A percentile compares a stretch with the other conserved stretches of the same genome.
phyloP scores from a whole-genome alignment of 179 eudicot genomes.

The Spinacia oleracea region DNA sequence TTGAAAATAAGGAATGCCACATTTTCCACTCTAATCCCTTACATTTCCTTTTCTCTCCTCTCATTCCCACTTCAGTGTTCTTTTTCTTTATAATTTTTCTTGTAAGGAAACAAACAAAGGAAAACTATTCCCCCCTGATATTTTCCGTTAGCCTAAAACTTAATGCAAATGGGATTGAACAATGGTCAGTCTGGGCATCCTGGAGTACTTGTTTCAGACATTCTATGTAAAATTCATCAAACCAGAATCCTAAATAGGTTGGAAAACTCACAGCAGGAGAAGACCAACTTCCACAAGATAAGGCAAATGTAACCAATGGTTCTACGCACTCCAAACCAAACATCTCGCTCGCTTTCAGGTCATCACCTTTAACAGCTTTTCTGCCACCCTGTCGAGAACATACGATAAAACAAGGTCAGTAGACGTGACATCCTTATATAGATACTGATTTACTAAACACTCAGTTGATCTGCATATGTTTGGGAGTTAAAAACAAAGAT shows the following conservation, averaged over 20 bases:
- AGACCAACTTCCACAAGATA: conserved; percentile 96
- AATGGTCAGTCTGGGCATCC: background rate
- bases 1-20: too few species aligned
- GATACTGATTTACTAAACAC: conserved; percentile 7
- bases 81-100: too few species aligned
- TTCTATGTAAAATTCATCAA: background rate
- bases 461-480: background rate
- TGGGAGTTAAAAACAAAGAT: background rate
- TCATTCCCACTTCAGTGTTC: too few species aligned
- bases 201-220: background rate
- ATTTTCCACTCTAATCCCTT: too few species aligned
- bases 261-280: conserved; percentile 85
- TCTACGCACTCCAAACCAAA: conserved; percentile 87
- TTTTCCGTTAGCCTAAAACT: too few species aligned
- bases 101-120: too few species aligned
- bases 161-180: background rate
- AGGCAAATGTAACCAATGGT: conserved; percentile 88
- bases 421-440: background rate
- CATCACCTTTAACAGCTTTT: conserved; percentile 53
- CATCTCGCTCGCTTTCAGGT: conserved; percentile 46
- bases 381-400: conserved; percentile 46
- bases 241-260: background rate
- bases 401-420: background rate
- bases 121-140: too few species aligned
- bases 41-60: too few species aligned